Percentiles rank a stretch among this genome's conserved stretches.
phyloP scores from a whole-genome alignment of 2,329 filamentous ascomycete species.

The Stromatinia cepivora region DNA sequence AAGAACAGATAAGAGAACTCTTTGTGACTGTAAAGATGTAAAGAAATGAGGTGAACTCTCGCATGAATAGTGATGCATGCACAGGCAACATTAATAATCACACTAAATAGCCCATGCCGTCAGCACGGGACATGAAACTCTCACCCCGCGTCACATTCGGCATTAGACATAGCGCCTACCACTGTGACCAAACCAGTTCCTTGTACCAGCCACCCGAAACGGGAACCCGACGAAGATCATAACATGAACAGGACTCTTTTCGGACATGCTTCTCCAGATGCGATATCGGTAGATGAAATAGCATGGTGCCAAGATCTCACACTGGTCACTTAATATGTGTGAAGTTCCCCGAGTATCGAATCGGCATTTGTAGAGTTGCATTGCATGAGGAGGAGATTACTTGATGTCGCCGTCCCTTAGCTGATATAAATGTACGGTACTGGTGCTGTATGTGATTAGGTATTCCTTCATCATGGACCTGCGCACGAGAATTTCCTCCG shows the following conservation, averaged over 20 bases:
- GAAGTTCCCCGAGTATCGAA: neutral
- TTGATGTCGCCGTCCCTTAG: neutral
- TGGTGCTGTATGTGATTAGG: too few species aligned
- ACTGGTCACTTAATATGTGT: constrained; percentile 8
- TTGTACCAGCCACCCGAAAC: neutral
- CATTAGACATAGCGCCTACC: neutral
- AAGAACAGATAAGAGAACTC: neutral
- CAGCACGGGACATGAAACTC: neutral
- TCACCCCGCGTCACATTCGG: neutral
- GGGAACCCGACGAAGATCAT: constrained; percentile 4
- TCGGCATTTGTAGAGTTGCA: constrained; percentile 1
- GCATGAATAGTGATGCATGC: neutral
- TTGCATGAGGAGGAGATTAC: neutral
- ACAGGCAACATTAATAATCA: neutral
- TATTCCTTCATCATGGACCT: too few species aligned
- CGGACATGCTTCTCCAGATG: neutral
- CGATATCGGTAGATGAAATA: constrained; percentile 4
- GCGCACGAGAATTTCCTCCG: neutral
- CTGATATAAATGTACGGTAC: neutral
- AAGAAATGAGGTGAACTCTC: neutral
- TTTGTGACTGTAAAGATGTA: neutral
- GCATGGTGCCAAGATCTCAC: constrained; percentile 9
- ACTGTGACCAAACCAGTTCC: neutral
- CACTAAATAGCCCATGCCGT: neutral
- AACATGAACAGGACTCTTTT: neutral